Percentiles rank a stretch among this genome's conserved stretches.
These are phyloP conservation scores for Fusarium udum DNA, from an alignment of 2,329 filamentous ascomycete species.

Conservation along the genomic window DNA sequence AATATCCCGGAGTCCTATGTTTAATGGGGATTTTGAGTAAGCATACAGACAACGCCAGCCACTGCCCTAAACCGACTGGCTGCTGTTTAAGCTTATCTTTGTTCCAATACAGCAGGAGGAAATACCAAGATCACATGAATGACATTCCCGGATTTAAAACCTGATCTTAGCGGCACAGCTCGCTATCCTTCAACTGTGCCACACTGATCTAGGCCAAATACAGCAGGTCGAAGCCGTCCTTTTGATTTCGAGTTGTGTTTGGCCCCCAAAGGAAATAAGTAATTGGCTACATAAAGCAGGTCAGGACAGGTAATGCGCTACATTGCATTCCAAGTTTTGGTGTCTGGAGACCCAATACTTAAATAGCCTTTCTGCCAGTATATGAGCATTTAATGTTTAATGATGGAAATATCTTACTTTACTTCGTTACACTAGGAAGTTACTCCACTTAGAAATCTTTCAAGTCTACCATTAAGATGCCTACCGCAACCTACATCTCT, in stretches of 20 bases:
- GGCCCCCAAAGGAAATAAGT: background rate
- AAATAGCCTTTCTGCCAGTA: fast-evolving
- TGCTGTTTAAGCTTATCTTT: background rate
- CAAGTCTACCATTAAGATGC: background rate
- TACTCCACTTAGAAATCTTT: fast-evolving
- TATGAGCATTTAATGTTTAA: no score
- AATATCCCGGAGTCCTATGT: fast-evolving
- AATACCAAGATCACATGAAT: background rate
- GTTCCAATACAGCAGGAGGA: no score
- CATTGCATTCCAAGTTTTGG: background rate
- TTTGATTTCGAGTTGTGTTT: background rate
- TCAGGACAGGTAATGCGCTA: fast-evolving
- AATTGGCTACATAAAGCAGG: constrained; percentile 13
- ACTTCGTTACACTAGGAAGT: background rate
- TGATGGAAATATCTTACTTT: background rate
- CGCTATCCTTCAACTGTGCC: background rate
- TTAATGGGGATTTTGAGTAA: background rate
- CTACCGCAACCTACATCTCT: background rate
- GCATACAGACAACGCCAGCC: fast-evolving
- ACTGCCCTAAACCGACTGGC: background rate
- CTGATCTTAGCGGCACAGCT: background rate
- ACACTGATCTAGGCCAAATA: background rate
- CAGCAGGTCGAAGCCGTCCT: background rate
- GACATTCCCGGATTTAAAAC: background rate
- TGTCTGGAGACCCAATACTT: background rate